Evolutionary conservation across 495 filamentous ascomycete species (phyloP).

Genomic region (Hapsidospora chrysogenum): DNA sequence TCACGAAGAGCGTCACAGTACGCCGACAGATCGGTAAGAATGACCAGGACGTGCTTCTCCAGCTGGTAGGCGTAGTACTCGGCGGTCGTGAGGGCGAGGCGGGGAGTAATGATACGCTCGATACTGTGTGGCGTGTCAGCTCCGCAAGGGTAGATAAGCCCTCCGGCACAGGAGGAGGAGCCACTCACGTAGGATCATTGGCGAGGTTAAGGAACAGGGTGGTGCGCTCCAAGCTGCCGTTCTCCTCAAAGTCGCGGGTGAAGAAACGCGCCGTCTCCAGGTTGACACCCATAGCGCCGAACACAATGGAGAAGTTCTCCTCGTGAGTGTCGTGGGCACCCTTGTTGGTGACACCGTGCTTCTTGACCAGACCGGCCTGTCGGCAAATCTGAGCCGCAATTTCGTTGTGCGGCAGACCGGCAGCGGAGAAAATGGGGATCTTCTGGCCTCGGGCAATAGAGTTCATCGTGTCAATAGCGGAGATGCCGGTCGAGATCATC

Average conservation of each 20-base stretch:
- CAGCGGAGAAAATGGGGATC: slow-evolving; percentile 98
- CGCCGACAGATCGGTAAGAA: slow-evolving; percentile 92
- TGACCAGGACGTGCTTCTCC: slow-evolving; percentile 98
- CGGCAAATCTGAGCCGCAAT: slow-evolving; percentile 96
- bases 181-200: slow-evolving; percentile 88
- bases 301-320: slow-evolving; percentile 98
- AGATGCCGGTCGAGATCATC: slow-evolving; percentile 99
- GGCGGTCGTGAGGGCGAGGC: slow-evolving; percentile 93
- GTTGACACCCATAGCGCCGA: slow-evolving; percentile 99
- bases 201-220: slow-evolving; percentile 98
- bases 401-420: slow-evolving; percentile 97
- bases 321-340: slow-evolving; percentile 92
- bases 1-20: slow-evolving; percentile 99
- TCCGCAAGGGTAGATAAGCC: slow-evolving; percentile 2
- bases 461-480: slow-evolving; percentile 99
- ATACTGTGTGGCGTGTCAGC: slow-evolving; percentile 41
- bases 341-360: slow-evolving; percentile 64
- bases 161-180: background rate
- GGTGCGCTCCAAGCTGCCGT: slow-evolving; percentile 91
- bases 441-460: slow-evolving; percentile 99
- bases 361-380: slow-evolving; percentile 81
- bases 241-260: slow-evolving; percentile 97
- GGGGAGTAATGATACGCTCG: slow-evolving; percentile 99
- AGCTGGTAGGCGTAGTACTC: slow-evolving; percentile 99
- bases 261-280: slow-evolving; percentile 98